These are phyloP conservation scores for Candida ascalaphidarum DNA, from an alignment of 805 yeast species.

Conservation along the genomic window DNA sequence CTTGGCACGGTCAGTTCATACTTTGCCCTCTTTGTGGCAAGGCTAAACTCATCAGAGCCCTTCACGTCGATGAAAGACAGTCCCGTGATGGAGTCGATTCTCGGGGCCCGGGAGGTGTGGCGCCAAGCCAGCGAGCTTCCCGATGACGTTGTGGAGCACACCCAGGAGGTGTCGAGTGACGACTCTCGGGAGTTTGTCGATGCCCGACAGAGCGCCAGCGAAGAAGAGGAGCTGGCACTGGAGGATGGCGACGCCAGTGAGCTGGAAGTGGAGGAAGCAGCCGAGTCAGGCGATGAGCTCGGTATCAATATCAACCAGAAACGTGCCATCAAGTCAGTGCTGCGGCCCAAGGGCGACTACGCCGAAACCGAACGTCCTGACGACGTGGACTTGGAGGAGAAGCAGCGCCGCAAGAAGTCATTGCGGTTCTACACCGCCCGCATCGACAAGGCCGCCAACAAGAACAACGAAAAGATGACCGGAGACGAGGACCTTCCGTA, in stretches of 20 bases:
- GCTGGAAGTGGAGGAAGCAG: not conserved
- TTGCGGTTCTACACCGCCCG: conserved; percentile 95
- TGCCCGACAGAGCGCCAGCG: no score
- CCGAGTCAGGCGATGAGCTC: conserved; percentile 10
- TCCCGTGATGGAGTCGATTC: conserved; percentile 80
- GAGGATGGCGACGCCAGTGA: no score
- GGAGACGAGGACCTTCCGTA: conserved; percentile 94
- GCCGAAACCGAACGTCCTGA: conserved; percentile 62
- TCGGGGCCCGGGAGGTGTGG: conserved; percentile 83
- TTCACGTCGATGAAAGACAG: conserved; percentile 67
- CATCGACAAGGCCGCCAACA: conserved; percentile 75
- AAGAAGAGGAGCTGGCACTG: not conserved
- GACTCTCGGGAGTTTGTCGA: not conserved
- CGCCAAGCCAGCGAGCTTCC: conserved; percentile 63
- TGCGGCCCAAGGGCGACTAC: conserved; percentile 37
- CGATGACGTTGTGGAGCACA: conserved; percentile 6
- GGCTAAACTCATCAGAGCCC: conserved; percentile 43
- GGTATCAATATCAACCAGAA: conserved; percentile 38
- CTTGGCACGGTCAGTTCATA: conserved; percentile 72
- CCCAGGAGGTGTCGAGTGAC: not conserved
- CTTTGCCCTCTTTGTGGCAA: conserved; percentile 62
- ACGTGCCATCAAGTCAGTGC: conserved; percentile 39
- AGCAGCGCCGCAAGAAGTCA: conserved; percentile 67
- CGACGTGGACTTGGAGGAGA: conserved; percentile 81
- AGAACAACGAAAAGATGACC: conserved; percentile 47